phyloP scores from a whole-genome alignment of 495 filamentous ascomycete genomes.

The Podospora didyma region DNA sequence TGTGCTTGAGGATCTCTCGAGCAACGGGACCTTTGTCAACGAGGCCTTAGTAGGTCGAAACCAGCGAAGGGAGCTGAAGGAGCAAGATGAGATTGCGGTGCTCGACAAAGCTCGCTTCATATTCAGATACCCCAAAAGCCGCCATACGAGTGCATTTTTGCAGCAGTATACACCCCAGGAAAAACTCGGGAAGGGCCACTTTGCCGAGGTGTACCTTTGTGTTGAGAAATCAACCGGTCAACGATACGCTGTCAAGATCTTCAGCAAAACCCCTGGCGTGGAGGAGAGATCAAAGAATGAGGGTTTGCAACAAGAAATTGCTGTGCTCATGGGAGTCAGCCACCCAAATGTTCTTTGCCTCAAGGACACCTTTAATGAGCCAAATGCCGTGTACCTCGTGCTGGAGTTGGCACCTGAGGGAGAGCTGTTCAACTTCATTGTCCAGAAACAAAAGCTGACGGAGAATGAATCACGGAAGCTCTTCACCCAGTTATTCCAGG shows the following conservation, averaged over 20 bases:
- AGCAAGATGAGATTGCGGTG: conserved; percentile 86
- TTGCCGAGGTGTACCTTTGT: conserved; percentile 91
- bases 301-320: conserved; percentile 90
- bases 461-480: conserved; percentile 81
- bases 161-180: conserved; percentile 83
- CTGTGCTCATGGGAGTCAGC: conserved; percentile 90
- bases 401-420: conserved; percentile 88
- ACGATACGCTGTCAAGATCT: conserved; percentile 89
- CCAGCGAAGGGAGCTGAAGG: conserved; percentile 78
- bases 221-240: conserved; percentile 79
- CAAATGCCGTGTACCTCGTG: conserved; percentile 85
- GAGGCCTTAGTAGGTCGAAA: conserved; percentile 88
- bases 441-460: conserved; percentile 78
- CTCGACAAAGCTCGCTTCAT: conserved; percentile 78
- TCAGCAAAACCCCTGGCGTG: conserved; percentile 72
- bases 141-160: conserved; percentile 70
- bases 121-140: conserved; percentile 80
- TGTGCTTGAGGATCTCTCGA: conserved; percentile 87
- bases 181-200: conserved; percentile 93
- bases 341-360: conserved; percentile 94
- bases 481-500: conserved; percentile 89
- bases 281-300: conserved; percentile 81
- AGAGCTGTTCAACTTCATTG: conserved; percentile 92
- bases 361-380: conserved; percentile 92
- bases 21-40: conserved; percentile 95